Base-by-base conservation (phyloP, 148 eudicot genomes). In the Cornus kousa region DNA sequence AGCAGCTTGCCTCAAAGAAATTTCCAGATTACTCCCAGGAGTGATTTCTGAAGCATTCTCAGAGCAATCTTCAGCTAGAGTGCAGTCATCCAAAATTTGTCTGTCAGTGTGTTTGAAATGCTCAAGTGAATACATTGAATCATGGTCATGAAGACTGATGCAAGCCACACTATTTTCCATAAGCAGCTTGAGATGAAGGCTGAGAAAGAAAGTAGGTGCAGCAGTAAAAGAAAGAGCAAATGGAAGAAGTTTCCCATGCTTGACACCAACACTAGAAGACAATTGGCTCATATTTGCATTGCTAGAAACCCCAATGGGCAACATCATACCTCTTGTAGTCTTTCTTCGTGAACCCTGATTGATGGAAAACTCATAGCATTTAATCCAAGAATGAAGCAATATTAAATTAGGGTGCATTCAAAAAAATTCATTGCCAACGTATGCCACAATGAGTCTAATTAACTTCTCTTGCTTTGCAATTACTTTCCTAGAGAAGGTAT, bases 161-260 rank as follows among this genome's bases (percentile, higher is more conserved):
- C 81, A 81, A 62, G 93, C 83, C 72, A 93, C 77, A 83, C 85
- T 88, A 64, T 78, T 88, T 77, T 94, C 90, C 95, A 94, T 89
- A 67, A 93, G 88, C 78, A 90, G 79, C 86, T 88, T 87, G 74
- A 96, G 90, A 86, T 94, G 98, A 74, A 93, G 85, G 79, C 85
- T 87, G 37, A 89, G 79, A 79, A 93, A 90, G 81, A 88, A 87
- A 60, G 84, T 82, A 72, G 95, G 98, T 6, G 98, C 91, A 70
- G 98, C 89, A 83, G 84, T 62, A 81, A 89, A 93, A n/a, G 93
- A 84, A 67, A 90, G 85, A 77, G 94, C 87, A 87, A 88, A 84
- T 43, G 92, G 82, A 73, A 89, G 90, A 77, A 89, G 81, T 23
- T 72, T 85, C 59, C 83, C 89, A 48, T 48, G 85, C 82, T 81